Evolutionary conservation across 176 grass and related monocot genomes (phyloP).

Genomic region (Poa pratensis): DNA sequence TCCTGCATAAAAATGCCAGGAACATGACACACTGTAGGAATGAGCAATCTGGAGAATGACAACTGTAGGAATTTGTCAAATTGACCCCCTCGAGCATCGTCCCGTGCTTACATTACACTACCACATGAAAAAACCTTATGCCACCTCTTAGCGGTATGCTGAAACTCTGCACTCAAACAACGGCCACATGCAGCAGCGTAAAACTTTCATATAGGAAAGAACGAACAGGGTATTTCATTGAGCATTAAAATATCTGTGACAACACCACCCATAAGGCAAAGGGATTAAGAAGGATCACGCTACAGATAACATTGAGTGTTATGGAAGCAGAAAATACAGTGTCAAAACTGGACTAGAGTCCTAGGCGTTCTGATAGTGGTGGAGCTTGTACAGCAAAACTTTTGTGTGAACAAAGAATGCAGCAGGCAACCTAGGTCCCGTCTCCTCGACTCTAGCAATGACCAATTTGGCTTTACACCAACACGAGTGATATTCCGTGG

Average conservation of each 20-base stretch:
- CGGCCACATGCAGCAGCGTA: background rate
- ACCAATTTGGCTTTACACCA: too few species aligned
- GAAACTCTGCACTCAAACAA: background rate
- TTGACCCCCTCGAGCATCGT: too few species aligned
- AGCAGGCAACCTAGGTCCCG: too few species aligned
- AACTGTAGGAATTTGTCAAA: too few species aligned
- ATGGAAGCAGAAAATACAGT: background rate
- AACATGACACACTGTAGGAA: too few species aligned
- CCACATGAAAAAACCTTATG: too few species aligned
- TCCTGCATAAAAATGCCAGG: background rate
- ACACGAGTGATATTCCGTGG: too few species aligned
- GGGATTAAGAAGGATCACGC: background rate
- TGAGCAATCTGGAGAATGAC: too few species aligned
- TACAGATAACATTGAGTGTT: conserved; percentile 16
- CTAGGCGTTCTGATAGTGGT: conserved; percentile 78
- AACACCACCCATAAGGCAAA: background rate
- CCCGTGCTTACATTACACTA: too few species aligned
- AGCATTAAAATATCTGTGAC: background rate
- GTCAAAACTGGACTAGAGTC: conserved; percentile 26
- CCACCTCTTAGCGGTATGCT: too few species aligned
- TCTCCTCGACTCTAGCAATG: too few species aligned
- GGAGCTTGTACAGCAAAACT: conserved; percentile 80
- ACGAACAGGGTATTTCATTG: background rate
- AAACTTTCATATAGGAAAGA: background rate
- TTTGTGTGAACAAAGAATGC: background rate